Evolutionary conservation across 2,329 filamentous ascomycete genomes (phyloP).

Genomic region (Fusarium avenaceum): DNA sequence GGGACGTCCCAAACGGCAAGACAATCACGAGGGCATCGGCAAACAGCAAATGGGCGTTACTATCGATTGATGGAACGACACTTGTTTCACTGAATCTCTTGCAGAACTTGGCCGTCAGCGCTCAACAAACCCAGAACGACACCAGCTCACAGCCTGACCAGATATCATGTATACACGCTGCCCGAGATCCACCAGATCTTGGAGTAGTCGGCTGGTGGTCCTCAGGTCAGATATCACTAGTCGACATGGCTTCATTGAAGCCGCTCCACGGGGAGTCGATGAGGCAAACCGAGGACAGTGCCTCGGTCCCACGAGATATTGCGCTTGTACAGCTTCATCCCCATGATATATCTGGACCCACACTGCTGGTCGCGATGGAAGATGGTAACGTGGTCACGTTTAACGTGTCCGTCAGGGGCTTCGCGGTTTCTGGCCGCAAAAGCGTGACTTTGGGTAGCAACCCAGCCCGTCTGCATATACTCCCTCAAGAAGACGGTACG

Average conservation of each 20-base stretch:
- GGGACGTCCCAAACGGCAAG: constrained; percentile 65
- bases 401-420: constrained; percentile 72
- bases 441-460: constrained; percentile 88
- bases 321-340: constrained; percentile 83
- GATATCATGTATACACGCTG: constrained; percentile 86
- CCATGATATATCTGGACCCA: constrained; percentile 69
- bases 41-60: constrained; percentile 76
- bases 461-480: constrained; percentile 82
- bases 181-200: constrained; percentile 71
- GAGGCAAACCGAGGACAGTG: constrained; percentile 71
- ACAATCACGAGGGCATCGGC: constrained; percentile 83
- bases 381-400: constrained; percentile 93
- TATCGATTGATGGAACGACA: constrained; percentile 81
- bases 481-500: constrained; percentile 76
- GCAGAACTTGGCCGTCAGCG: constrained; percentile 68
- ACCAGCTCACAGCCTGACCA: constrained; percentile 68
- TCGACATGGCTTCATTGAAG: constrained; percentile 76
- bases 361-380: constrained; percentile 89
- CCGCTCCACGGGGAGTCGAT: constrained; percentile 75
- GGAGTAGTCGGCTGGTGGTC: constrained; percentile 92
- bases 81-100: constrained; percentile 77
- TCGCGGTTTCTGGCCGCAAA: constrained; percentile 78
- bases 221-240: constrained; percentile 81
- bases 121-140: constrained; percentile 72
- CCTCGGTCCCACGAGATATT: constrained; percentile 86